Percentiles rank a stretch among this genome's conserved stretches.
Conservation (phyloP, 78 protist species). For the Guillardia theta region DNA sequence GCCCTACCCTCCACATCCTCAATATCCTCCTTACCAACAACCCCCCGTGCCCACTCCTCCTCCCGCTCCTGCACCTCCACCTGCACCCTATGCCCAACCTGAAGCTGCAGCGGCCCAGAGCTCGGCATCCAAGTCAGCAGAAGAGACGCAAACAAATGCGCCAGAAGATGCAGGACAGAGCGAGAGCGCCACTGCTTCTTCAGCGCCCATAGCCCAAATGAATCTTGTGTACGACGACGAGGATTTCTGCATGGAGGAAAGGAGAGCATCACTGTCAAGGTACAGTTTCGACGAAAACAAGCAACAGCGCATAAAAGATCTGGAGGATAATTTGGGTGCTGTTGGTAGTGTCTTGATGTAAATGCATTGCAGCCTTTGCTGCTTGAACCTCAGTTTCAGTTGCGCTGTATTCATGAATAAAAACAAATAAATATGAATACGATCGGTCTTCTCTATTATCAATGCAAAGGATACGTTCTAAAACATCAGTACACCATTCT, state of each 20-base stretch:
- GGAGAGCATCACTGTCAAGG: neutral
- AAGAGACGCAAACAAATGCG: neutral
- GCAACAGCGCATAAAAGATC: neutral
- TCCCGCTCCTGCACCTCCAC: neutral
- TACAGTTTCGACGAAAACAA: conserved; percentile 28
- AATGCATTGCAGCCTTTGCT: too few relatives aligned
- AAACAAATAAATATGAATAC: too few relatives aligned
- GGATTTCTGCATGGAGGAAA: conserved; percentile 17
- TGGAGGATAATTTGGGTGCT: neutral
- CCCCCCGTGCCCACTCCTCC: neutral
- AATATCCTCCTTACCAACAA: neutral
- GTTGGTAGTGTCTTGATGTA: neutral
- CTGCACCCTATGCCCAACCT: neutral
- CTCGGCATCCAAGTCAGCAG: neutral
- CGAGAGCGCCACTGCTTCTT: neutral
- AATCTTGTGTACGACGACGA: conserved; percentile 38
- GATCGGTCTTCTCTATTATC: too few relatives aligned
- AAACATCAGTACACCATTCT: too few relatives aligned
- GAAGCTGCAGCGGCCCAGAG: neutral
- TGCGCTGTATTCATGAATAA: too few relatives aligned
- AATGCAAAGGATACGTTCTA: too few relatives aligned
- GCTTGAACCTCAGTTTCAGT: too few relatives aligned
- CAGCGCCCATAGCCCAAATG: neutral
- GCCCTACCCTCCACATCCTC: neutral
- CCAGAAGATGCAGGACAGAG: too few relatives aligned